Evolutionary conservation across 2,329 filamentous ascomycete genomes (phyloP), one percentile per base, ranked within the genome.

Genomic region (Byssothecium circinans): DNA sequence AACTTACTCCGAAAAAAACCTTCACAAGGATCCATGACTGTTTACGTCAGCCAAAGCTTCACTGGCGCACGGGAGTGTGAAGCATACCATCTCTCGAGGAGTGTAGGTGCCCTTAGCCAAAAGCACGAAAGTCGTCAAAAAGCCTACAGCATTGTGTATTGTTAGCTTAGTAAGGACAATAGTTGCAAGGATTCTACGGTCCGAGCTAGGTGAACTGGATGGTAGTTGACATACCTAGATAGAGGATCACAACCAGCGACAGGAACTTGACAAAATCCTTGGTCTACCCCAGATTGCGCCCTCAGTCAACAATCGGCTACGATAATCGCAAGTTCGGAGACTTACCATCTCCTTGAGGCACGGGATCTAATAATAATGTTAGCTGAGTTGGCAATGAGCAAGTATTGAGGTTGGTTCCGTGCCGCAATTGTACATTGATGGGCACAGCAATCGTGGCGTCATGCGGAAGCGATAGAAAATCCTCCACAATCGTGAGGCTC

Each of bases 231-330:
- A 23, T 63, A 83, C 81, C 89, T 39, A 94, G 74, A 66, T 95
- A 96, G 43, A 95, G 75, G 44, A 95, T 87, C 39, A 89, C 75
- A 35, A 95, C 88, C 20, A 92, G 79, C 1, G 89, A 87, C 46
- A 83, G 67, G 51, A 94, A 95, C 63, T 91, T 91, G 68, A 91
- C 71, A 66, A 96, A 96, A 66, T 95, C 90, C 70, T 91, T 92
- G 32, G 88, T 83, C 81, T 83, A 32, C 14, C 14, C 14, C 29
- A 32, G 29, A 14, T 12, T 14, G 12, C 4, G 29, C 10, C n/a
- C 12, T 4, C 7, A 32, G 29, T 32, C 29, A 32, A 32, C 14
- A 32, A 32, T 32, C 14, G 29, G 14, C 14, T 17, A 27, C 8
- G 17, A 34, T 22, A 10, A 20, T 30, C 12, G 3, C 6, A 7